Conservation (phyloP, 768 basidiomycete species). For the Hypsizygus marmoreus region DNA sequence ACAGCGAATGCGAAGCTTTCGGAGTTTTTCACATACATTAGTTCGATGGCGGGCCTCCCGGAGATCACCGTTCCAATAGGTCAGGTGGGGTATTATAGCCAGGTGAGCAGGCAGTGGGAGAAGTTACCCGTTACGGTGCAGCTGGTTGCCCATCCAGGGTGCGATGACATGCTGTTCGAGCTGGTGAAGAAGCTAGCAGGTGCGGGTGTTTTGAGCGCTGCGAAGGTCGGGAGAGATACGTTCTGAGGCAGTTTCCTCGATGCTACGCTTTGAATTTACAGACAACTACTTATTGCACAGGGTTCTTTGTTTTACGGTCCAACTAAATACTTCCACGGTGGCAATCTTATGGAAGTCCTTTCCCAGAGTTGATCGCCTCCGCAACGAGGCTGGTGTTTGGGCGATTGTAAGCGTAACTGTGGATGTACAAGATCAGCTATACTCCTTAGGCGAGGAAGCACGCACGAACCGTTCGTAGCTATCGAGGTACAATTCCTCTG, state of each 20-base stretch:
- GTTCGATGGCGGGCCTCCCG: conserved; percentile 39
- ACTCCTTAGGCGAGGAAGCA: no score
- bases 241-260: conserved; percentile 10
- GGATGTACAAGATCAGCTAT: no score
- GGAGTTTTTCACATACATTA: conserved; percentile 34
- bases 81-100: conserved; percentile 36
- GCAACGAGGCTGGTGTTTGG: conserved; percentile 79
- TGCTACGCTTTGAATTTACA: not conserved
- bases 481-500: conserved; percentile 65
- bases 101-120: conserved; percentile 33
- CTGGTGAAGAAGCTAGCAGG: conserved; percentile 30
- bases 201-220: conserved; percentile 23
- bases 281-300: not conserved
- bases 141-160: conserved; percentile 34
- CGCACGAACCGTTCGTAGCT: conserved; percentile 80
- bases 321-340: no score
- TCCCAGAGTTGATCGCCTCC: conserved; percentile 71
- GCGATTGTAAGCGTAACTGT: conserved; percentile 74
- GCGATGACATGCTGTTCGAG: conserved; percentile 36
- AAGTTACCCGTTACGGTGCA: conserved; percentile 38
- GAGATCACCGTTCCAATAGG: conserved; percentile 40
- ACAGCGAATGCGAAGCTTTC: conserved; percentile 14
- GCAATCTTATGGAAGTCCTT: conserved; percentile 60
- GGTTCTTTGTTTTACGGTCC: not conserved
- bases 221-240: conserved; percentile 25